Evolutionary conservation across 2,329 filamentous ascomycete genomes (phyloP).

Genomic region (Fusarium veterinarium): DNA sequence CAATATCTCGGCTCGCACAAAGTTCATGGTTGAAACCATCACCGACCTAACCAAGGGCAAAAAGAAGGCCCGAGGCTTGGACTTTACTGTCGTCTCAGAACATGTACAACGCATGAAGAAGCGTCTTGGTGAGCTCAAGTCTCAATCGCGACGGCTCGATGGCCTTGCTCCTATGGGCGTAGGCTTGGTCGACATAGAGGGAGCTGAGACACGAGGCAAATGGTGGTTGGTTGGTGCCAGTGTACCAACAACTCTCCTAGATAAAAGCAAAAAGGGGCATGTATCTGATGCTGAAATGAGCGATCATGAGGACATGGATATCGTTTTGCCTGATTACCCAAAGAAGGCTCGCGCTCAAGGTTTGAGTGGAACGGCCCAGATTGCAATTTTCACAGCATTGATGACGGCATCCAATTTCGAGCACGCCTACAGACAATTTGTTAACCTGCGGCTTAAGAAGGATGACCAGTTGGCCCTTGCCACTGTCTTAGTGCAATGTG

Average conservation of each 20-base stretch:
- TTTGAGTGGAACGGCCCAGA: conserved; percentile 87
- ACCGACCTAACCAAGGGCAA: conserved; percentile 95
- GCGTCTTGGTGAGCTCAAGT: conserved; percentile 80
- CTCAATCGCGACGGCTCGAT: conserved; percentile 67
- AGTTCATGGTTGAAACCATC: conserved; percentile 98
- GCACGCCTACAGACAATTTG: conserved; percentile 82
- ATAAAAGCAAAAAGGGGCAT: conserved; percentile 30
- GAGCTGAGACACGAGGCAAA: conserved; percentile 88
- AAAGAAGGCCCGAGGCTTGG: conserved; percentile 78
- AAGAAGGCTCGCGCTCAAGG: conserved; percentile 83
- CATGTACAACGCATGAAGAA: conserved; percentile 92
- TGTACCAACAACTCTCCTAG: conserved; percentile 65
- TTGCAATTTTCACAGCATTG: conserved; percentile 92
- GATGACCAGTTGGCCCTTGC: conserved; percentile 89
- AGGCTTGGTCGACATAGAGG: conserved; percentile 82
- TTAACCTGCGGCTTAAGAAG: conserved; percentile 86
- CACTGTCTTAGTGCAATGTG: conserved; percentile 87
- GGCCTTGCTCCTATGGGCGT: conserved; percentile 85
- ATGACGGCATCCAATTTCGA: conserved; percentile 87
- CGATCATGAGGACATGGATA: conserved; percentile 61
- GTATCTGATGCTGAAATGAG: conserved; percentile 42
- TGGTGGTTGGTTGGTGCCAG: conserved; percentile 99
- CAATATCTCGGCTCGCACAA: conserved; percentile 86
- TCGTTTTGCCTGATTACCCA: conserved; percentile 72
- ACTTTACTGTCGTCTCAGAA: conserved; percentile 79